phyloP scores from a whole-genome alignment of 78 protist species.

The Dictyostelium discoideum region DNA sequence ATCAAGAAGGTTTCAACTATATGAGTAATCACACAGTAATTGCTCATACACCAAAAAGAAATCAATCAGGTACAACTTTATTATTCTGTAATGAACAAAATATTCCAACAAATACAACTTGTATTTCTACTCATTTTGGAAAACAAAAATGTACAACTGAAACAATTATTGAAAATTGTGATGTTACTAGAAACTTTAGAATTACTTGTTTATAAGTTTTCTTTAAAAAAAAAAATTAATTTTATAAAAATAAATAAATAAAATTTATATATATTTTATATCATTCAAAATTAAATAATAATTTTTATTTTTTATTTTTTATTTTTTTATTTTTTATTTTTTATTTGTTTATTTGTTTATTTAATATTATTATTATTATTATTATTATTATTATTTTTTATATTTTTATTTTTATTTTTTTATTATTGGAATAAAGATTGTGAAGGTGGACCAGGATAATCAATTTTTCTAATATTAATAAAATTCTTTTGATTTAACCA shows the following conservation, averaged over 20 bases:
- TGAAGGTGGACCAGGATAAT: constrained; percentile 6
- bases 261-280: not conserved
- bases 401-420: not conserved
- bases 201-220: not conserved
- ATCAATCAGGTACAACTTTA: not conserved
- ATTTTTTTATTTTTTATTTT: not conserved
- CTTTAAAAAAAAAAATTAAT: not conserved
- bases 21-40: not conserved
- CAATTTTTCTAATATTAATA: not conserved
- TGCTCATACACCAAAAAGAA: not conserved
- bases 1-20: not conserved
- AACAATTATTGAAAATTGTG: not conserved
- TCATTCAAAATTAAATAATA: too few species aligned
- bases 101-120: not conserved
- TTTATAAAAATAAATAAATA: not conserved
- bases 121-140: not conserved
- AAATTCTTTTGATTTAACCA: not conserved
- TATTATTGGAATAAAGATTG: constrained; percentile 8
- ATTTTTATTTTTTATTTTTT: not conserved
- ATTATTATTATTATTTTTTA: too few species aligned
- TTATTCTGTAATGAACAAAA: constrained; percentile 3
- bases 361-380: too few species aligned
- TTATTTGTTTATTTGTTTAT: not conserved
- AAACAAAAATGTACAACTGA: not conserved
- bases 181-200: not conserved